Base-by-base conservation (phyloP, 495 filamentous ascomycete species). In the Trichocladium uniseriatum region DNA sequence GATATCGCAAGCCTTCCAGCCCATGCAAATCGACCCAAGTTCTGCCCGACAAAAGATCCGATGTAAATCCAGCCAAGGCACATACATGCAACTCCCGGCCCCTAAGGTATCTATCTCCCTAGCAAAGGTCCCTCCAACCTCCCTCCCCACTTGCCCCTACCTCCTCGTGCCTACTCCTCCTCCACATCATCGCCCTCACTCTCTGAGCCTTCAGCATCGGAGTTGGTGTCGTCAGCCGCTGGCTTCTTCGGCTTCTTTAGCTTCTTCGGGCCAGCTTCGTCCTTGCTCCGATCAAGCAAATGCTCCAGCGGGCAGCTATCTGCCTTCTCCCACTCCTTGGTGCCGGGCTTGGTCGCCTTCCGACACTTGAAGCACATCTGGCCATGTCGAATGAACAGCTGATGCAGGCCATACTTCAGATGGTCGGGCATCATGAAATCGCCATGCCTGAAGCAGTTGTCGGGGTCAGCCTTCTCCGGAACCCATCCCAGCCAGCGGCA, bases 401-500 rank as follows among this genome's bases (percentile, higher is more conserved):
- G 79, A 63, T 98, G 92, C 5, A 97, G 76, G 2, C 82, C 73
- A 55, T 96, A 97, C 64, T 97, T 98, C 19, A 94, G 67, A 37
- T 87, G 76, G 57, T 94, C 79, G 0, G 91, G 91, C 27, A 96
- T 80, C 6, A 77, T 74, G 15, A 85, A 79, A 34, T 98, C 89
- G 28, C 83, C 77, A 60, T 98, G 92, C 18, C 75, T 75, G 63
- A 86, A 95, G 0, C 86, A 81, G 14, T 80, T 79, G 39, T 89
- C 77, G 20, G 82, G 73, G 10, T 70, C 83, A 1, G 80, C 80
- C 16, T 78, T 79, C 24, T 68, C 57, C 0, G 80, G 78, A 10
- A 89, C 75, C 92, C 92, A 98, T 13, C 81, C 79, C 0, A 98
- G 78, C 82, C 89, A 95, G 47, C 80, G 82, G 58, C 79, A 81